A percentile compares a stretch with the other conserved stretches of the same genome.
Evolutionary conservation across 805 yeast species (phyloP).

Genomic region (Tetrapisispora taiwanensis): DNA sequence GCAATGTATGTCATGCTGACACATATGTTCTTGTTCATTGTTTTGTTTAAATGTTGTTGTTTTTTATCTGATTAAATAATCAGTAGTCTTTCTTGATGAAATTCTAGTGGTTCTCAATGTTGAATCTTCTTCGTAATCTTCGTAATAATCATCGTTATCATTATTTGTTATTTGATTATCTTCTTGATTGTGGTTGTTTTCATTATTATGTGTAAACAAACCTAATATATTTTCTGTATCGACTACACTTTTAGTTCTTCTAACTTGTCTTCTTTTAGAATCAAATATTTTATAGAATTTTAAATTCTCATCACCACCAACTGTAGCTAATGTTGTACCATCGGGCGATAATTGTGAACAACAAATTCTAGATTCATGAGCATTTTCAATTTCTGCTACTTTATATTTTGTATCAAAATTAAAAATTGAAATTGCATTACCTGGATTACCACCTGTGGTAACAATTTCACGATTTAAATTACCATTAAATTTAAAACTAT

Average conservation of each 20-base stretch:
- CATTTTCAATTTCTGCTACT: conserved; percentile 76
- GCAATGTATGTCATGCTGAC: no score
- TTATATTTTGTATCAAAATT: conserved; percentile 77
- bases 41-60: not conserved
- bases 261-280: conserved; percentile 31
- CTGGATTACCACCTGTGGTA: conserved; percentile 90
- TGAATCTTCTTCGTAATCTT: not conserved
- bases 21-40: no score
- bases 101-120: not conserved
- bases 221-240: conserved; percentile 15
- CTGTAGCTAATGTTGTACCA: conserved; percentile 81
- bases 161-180: not conserved
- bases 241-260: conserved; percentile 23
- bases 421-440: conserved; percentile 72
- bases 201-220: conserved; percentile 1
- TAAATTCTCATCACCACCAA: conserved; percentile 91
- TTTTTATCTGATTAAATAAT: conserved; percentile 17
- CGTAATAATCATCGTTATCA: not conserved
- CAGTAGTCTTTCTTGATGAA: conserved; percentile 12
- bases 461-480: conserved; percentile 52
- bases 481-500: not conserved
- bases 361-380: conserved; percentile 84
- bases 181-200: not conserved
- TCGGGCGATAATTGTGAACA: conserved; percentile 83
- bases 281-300: conserved; percentile 93